Evolutionary conservation across 345 rosid species (phyloP), one percentile per base, ranked within the genome.

Genomic region (Camelina neglecta): DNA sequence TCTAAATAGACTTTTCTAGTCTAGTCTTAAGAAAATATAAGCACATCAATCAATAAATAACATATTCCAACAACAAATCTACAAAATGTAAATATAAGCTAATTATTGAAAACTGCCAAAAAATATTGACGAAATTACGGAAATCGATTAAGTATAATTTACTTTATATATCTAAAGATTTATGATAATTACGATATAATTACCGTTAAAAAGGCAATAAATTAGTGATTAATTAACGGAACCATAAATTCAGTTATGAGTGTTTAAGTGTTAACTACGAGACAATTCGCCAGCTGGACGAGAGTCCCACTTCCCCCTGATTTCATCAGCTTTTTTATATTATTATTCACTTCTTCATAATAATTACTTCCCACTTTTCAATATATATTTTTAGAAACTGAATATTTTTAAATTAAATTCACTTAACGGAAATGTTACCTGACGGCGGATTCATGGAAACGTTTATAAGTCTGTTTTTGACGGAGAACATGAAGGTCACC

Each of bases 401-500:
- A 67, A 73, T 23, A 50, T 38, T 38, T 23, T 6, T 5, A 36
- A 33, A 54, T 24, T 50, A 69, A 69, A 68, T 61, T 35, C 1
- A 55, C 12, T 45, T 47, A 51, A 83, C 58, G 73, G 54, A 51
- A 42, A 57, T 51, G 67, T 65, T 75, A 91, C 96, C 97, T 90
- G 81, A 94, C 90, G 85, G 97, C 91, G 76, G 91, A 75, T 80
- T 90, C 95, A 42, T 87, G 87, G 75, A 94, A 92, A 11, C 95
- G 95, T 79, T 87, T 92, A 71, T 63, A 67, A 7, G 87, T 81
- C 74, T 89, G 97, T 65, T 88, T 90, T 69, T 92, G 97, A 49
- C 97, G 92, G 86, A 94, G 96, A 64, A 94, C 93, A 67, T 94
- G 97, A 66, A 94, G 97, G 84, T 94, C 98, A n/a, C 97, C 98